Conservation (phyloP, 2,329 filamentous ascomycete species). For the Fusarium marasasianum region DNA sequence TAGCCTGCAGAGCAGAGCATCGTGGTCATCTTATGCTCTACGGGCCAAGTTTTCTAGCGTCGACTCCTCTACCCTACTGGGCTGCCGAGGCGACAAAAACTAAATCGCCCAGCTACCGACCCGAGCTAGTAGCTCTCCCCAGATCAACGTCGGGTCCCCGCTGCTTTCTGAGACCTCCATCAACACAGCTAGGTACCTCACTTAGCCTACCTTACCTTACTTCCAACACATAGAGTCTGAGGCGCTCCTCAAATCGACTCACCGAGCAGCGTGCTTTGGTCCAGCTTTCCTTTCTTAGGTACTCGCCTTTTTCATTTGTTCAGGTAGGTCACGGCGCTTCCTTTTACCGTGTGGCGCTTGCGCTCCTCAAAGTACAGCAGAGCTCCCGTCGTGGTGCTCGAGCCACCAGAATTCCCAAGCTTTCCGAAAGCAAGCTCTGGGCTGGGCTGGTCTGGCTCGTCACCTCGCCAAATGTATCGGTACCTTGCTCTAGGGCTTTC, state of each 20-base stretch:
- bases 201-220: neutral
- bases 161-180: conserved; percentile 25
- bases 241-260: conserved; percentile 1
- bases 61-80: conserved; percentile 20
- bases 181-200: neutral
- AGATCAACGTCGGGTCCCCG: conserved; percentile 32
- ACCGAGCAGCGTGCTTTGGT: conserved; percentile 11
- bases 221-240: conserved; percentile 11
- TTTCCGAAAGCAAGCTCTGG: conserved; percentile 30
- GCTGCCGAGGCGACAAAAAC: conserved; percentile 33
- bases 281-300: neutral
- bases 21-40: conserved; percentile 17
- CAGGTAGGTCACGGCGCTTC: conserved; percentile 17
- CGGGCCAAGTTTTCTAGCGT: conserved; percentile 33
- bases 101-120: conserved; percentile 33
- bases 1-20: conserved; percentile 14
- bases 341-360: neutral
- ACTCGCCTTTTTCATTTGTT: neutral
- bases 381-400: conserved; percentile 11
- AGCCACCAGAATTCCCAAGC: conserved; percentile 25
- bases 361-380: neutral
- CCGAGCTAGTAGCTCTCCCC: conserved; percentile 40
- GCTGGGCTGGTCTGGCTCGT: neutral
- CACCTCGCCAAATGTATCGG: conserved; percentile 30
- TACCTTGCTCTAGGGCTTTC: conserved; percentile 38